A percentile compares a stretch with the other conserved stretches of the same genome.
Conservation (phyloP, 306 rosid species). For the Benincasa hispida region DNA sequence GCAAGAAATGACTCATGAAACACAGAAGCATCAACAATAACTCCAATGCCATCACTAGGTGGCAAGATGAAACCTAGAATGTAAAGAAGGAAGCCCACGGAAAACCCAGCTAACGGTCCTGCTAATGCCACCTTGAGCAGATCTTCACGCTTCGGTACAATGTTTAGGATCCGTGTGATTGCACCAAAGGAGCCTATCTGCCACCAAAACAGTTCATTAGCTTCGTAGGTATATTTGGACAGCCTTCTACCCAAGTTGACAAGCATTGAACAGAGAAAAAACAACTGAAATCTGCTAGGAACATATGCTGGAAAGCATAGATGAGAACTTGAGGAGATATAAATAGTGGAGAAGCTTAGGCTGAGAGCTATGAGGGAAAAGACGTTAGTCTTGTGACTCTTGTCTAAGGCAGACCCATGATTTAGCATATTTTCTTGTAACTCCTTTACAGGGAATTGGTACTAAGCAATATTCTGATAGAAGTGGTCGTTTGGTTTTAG, state of each 20-base stretch:
- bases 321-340: neutral
- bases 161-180: constrained; percentile 80
- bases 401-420: neutral
- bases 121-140: constrained; percentile 86
- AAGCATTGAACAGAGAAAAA: neutral
- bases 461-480: neutral
- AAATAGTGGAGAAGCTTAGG: neutral
- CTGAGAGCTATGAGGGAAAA: neutral
- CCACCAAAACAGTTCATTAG: constrained; percentile 59
- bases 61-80: constrained; percentile 80
- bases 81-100: constrained; percentile 65
- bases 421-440: neutral
- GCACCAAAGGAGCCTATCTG: constrained; percentile 99
- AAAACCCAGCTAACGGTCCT: constrained; percentile 91
- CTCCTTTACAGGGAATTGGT: neutral
- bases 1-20: constrained; percentile 94
- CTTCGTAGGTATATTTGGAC: constrained; percentile 8
- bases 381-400: too few species aligned
- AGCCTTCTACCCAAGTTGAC: neutral
- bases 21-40: constrained; percentile 73
- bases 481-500: neutral
- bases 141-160: constrained; percentile 86
- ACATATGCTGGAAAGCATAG: neutral
- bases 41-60: constrained; percentile 81
- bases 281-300: neutral